These are phyloP conservation scores for Acmispon strigosus DNA, from an alignment of 306 rosid genomes.

Conservation along the genomic window DNA sequence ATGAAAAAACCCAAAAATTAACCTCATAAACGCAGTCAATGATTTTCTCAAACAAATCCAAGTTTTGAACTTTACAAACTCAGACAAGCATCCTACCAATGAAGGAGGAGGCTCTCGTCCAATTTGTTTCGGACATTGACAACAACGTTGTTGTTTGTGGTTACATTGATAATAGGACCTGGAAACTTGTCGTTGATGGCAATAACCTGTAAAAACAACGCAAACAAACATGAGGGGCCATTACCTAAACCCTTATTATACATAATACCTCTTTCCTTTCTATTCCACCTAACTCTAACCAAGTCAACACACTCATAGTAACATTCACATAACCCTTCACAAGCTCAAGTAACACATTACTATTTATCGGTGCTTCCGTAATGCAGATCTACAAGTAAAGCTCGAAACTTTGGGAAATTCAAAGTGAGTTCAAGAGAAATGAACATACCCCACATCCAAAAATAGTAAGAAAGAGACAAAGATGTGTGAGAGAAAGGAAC, in stretches of 20 bases:
- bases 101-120: slow-evolving; percentile 80
- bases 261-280: not conserved
- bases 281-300: not conserved
- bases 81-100: slow-evolving; percentile 43
- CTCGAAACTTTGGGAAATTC: slow-evolving; percentile 2
- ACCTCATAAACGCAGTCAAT: slow-evolving; percentile 4
- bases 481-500: slow-evolving; percentile 24
- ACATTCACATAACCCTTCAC: not conserved
- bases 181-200: slow-evolving; percentile 80
- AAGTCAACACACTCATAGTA: not conserved
- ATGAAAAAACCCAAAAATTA: not conserved
- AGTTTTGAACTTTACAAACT: not conserved
- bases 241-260: not conserved
- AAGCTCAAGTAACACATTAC: slow-evolving; percentile 6
- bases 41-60: not conserved
- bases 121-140: slow-evolving; percentile 84
- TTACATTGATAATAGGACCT: slow-evolving; percentile 76
- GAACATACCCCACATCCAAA: not conserved
- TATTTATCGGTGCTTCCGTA: not conserved
- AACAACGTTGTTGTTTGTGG: slow-evolving; percentile 81
- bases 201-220: slow-evolving; percentile 62
- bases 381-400: slow-evolving; percentile 40
- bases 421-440: not conserved
- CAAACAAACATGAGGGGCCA: slow-evolving; percentile 9
- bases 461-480: not conserved